These are phyloP conservation scores for Penicillium sp. DNA, from an alignment of 2,329 filamentous ascomycete species.

Conservation along the genomic window DNA sequence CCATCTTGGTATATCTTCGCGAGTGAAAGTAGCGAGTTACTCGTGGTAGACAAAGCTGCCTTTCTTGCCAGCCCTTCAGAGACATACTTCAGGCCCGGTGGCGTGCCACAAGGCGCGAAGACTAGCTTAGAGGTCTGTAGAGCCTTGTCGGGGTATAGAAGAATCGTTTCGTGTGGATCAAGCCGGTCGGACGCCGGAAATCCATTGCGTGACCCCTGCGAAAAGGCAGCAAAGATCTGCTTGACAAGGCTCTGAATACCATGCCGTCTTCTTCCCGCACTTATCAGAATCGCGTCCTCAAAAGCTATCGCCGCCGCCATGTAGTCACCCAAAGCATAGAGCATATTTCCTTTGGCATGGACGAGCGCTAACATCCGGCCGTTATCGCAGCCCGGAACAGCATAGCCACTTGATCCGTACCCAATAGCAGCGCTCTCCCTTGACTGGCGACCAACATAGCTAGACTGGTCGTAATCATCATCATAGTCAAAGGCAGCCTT, in stretches of 20 bases:
- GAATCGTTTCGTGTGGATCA: conserved; percentile 63
- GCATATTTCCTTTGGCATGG: conserved; percentile 98
- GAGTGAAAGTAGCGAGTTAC: conserved; percentile 90
- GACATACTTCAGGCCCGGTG: conserved; percentile 79
- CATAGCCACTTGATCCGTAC: conserved; percentile 82
- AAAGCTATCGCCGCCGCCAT: conserved; percentile 82
- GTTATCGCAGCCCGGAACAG: conserved; percentile 83
- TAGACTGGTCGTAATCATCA: conserved; percentile 40
- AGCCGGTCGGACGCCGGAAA: conserved; percentile 42
- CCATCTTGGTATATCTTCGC: conserved; percentile 98
- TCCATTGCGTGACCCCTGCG: conserved; percentile 49
- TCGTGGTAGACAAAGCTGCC: conserved; percentile 88
- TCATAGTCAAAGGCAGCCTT: conserved; percentile 63
- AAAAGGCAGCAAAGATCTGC: conserved; percentile 74
- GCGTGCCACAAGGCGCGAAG: conserved; percentile 74
- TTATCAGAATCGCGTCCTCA: conserved; percentile 91
- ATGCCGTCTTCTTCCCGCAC: conserved; percentile 71
- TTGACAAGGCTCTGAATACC: conserved; percentile 80
- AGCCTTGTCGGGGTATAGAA: conserved; percentile 83
- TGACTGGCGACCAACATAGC: conserved; percentile 31
- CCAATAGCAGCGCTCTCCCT: conserved; percentile 49
- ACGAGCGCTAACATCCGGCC: conserved; percentile 91
- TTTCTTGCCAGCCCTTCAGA: conserved; percentile 72
- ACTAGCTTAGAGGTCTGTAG: conserved; percentile 81
- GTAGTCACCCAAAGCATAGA: conserved; percentile 87